These are phyloP conservation scores for Blastobotrys attinorum DNA, from an alignment of 805 yeast species.

Conservation along the genomic window DNA sequence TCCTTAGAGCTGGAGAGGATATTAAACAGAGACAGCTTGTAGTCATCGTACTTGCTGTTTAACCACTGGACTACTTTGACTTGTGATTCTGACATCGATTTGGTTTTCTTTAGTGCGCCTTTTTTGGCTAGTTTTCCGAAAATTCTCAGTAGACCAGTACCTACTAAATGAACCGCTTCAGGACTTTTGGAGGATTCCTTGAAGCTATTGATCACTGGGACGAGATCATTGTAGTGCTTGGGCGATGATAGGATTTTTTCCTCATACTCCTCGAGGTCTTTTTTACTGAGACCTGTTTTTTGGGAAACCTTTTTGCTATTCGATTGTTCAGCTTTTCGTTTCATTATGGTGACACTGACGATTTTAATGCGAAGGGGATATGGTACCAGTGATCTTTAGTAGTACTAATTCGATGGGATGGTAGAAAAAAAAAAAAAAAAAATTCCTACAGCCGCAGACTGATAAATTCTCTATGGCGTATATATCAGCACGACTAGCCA, in stretches of 20 bases:
- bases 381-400: too few relatives aligned
- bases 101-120: conserved; percentile 30
- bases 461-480: too few relatives aligned
- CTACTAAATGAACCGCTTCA: background rate
- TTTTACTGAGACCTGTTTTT: background rate
- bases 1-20: conserved; percentile 29
- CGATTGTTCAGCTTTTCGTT: background rate
- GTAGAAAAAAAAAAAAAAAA: too few relatives aligned
- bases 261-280: conserved; percentile 8
- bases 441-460: too few relatives aligned
- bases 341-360: too few relatives aligned
- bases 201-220: conserved; percentile 38
- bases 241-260: conserved; percentile 36
- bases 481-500: too few relatives aligned
- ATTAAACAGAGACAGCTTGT: conserved; percentile 37
- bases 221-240: conserved; percentile 49
- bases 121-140: conserved; percentile 43
- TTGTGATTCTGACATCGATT: conserved; percentile 37
- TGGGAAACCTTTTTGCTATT: background rate
- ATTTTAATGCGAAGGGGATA: too few relatives aligned
- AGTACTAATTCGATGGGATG: too few relatives aligned
- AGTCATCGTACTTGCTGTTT: conserved; percentile 46
- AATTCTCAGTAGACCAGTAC: conserved; percentile 35
- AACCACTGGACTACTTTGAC: conserved; percentile 56
- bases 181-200: conserved; percentile 13